Conservation (phyloP, 2,329 filamentous ascomycete genomes). For the Sporothrix phasma region DNA sequence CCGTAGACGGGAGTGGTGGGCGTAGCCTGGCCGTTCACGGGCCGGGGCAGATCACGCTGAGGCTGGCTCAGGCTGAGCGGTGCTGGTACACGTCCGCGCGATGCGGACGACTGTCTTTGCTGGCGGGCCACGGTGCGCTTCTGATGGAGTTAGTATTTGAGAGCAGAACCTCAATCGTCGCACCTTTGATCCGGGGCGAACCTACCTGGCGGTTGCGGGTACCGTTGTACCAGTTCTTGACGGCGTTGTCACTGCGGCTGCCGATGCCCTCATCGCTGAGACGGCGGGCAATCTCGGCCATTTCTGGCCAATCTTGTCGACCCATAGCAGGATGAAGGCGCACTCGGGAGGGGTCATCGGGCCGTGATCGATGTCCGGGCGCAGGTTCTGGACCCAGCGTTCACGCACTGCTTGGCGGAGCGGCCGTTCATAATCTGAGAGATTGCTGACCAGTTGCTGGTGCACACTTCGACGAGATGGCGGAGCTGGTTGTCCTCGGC, state of each 20-base stretch:
- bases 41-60: background rate
- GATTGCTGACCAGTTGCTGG: conserved; percentile 84
- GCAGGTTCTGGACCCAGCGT: conserved; percentile 88
- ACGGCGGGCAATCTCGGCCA: conserved; percentile 84
- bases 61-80: background rate
- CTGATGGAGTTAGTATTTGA: background rate
- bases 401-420: conserved; percentile 91
- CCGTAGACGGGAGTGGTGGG: background rate
- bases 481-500: conserved; percentile 59
- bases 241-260: conserved; percentile 84
- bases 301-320: conserved; percentile 68
- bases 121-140: conserved; percentile 7
- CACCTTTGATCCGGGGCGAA: too few species aligned
- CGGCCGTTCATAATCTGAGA: conserved; percentile 64
- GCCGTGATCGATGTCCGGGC: conserved; percentile 61
- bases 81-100: background rate
- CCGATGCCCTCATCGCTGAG: conserved; percentile 36
- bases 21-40: background rate
- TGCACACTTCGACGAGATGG: conserved; percentile 56
- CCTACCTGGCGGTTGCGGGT: conserved; percentile 71
- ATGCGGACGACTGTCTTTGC: conserved; percentile 17
- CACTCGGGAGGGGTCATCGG: conserved; percentile 65
- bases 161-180: too few species aligned
- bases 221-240: conserved; percentile 98
- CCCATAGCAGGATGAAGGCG: conserved; percentile 63